Evolutionary conservation across 305 asterid species (phyloP), one percentile per base, ranked within the genome.

Genomic region (Ajuga reptans): DNA sequence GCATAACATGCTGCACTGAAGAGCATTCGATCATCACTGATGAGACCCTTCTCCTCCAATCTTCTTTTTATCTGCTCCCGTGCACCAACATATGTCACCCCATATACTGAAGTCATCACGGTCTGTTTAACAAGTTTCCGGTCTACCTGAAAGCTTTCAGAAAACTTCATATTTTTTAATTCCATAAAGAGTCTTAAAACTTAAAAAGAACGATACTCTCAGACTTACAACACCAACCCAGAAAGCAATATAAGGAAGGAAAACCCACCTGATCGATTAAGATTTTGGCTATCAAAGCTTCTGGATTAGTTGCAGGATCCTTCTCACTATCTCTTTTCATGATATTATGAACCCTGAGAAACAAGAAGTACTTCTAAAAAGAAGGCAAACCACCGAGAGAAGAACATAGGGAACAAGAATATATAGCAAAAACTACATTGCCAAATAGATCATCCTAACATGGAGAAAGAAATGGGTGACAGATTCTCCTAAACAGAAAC

Each of bases 41-140:
- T 91, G 68, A 87, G 79, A 72, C 95, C 95, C 82, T 87, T 91
- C 84, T 91, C 97, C 81, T 87, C 85, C 79, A 91, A 76, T 78
- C 95, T 81, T 80, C 91, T 75, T 72, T 87, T 87, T 75, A 91
- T 85, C 84, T 91, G 97, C 69, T 91, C 97, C 61, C 96, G 89
- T 49, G 97, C 97, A 47, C 97, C 97, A 66, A 87, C 77, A 77
- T 79, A 91, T 14, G 97, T 91, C 68, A 91, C 97, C 29, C 97
- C 97, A 67, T 91, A 91, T 15, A 91, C 97, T 46, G 97, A 89
- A 59, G 97, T 91, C 97, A 91, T 91, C 70, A 91, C 96, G 4
- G 97, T 91, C 81, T 91, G 96, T 78, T 91, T 91, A 41, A 91
- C 91, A 64, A 91, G 85, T 75, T 89, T 91, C 78, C 97, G 78